phyloP scores from a whole-genome alignment of 2,329 filamentous ascomycete genomes.

The Calonectria multiphialidica region DNA sequence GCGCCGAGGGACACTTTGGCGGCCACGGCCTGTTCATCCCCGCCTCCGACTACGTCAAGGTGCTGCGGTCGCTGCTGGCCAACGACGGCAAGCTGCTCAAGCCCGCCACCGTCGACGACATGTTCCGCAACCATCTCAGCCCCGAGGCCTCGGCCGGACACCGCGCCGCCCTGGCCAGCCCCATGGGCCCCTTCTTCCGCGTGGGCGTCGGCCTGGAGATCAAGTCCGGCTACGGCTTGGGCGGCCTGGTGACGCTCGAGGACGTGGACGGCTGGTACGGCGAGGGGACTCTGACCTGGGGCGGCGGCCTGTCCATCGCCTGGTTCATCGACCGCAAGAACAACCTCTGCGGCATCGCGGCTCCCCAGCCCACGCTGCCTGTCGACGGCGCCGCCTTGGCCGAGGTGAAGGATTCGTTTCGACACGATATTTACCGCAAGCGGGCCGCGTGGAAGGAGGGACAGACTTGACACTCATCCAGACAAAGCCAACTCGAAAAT shows the following conservation, averaged over 20 bases:
- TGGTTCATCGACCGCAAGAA: conserved; percentile 65
- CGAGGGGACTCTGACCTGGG: conserved; percentile 57
- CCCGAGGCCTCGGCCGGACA: conserved; percentile 42
- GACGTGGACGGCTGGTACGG: conserved; percentile 58
- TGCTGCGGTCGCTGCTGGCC: conserved; percentile 59
- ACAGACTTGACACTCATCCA: not conserved
- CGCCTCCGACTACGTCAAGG: conserved; percentile 54
- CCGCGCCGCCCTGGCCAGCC: conserved; percentile 44
- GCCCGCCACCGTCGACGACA: conserved; percentile 52
- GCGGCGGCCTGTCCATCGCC: conserved; percentile 57
- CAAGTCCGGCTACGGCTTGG: conserved; percentile 55
- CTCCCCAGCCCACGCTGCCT: conserved; percentile 53
- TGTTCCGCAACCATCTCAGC: conserved; percentile 62
- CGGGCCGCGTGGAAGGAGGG: conserved; percentile 27
- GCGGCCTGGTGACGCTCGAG: conserved; percentile 55
- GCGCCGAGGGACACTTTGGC: conserved; percentile 55
- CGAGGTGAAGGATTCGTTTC: conserved; percentile 56
- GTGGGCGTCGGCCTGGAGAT: conserved; percentile 46
- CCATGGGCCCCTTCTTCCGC: conserved; percentile 51
- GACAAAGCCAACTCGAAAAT: not conserved
- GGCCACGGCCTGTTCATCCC: conserved; percentile 57
- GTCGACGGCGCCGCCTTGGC: conserved; percentile 36
- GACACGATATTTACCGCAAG: conserved; percentile 56
- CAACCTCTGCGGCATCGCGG: conserved; percentile 57
- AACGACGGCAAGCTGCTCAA: conserved; percentile 63